Base-by-base conservation (phyloP, 139 green algal genomes). In the Tetradesmus obliquus region DNA sequence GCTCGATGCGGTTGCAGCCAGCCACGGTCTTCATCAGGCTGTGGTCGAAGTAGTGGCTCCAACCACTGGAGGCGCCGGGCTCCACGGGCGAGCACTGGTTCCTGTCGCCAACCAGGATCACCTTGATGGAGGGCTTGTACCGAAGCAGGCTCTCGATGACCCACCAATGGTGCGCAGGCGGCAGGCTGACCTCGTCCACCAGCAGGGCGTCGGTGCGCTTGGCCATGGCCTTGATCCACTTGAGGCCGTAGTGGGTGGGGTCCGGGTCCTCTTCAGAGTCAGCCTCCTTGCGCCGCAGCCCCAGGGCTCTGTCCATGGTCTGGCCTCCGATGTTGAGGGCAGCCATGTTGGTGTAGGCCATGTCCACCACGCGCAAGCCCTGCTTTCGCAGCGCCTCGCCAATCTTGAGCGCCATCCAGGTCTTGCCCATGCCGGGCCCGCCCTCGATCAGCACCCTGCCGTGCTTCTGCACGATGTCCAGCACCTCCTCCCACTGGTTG, bases 31-130 rank as follows among this genome's bases (percentile, higher is more conserved):
- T 85, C 12, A 85, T 20, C n/a, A 85, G 10, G 79, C 12, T 20
- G 79, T 85, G 79, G 79, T 85, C 79, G 13, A 85, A 85, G 79
- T 85, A 85, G 79, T 85, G 45, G 45, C 12, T 17, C 79, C 79
- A 85, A 17, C 24, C 57, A 2, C 32, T 45, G 32, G 57, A 66
- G 6, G 12, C 24, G 45, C n/a, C 17, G 12, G 24, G n/a, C 79
- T 85, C 79, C 79, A 85, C 79, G 12, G 45, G 51, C n/a, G 45
- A 57, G 79, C 79, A 85, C 51, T 85, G 79, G 79, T 85, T 17
- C 13, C 24, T 55, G 79, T 85, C 79, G 51, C 79, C 79, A 17
- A 85, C 79, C 79, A 85, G 79, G 51, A 85, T 17, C 45, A 85
- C 45, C 45, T 57, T 55, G 12, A 85, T 55, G 79, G 10, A 22